Conservation (phyloP, 225 moss, liverwort and hornwort genomes). For the Straminergon stramineum region DNA sequence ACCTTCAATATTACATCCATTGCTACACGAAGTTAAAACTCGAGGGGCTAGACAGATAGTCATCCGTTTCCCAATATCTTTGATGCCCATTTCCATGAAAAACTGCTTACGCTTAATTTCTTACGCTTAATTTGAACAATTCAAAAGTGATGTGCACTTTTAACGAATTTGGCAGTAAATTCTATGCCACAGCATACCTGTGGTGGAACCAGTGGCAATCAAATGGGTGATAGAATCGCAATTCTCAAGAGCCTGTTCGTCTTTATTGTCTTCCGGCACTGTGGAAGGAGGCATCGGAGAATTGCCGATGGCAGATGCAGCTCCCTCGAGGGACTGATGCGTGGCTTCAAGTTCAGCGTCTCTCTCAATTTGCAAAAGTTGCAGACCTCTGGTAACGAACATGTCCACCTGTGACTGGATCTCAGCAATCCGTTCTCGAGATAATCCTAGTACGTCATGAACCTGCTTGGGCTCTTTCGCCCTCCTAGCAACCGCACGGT, state of each 20-base stretch:
- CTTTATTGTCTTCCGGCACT: constrained; percentile 21
- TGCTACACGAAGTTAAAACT: background rate
- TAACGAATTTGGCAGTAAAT: background rate
- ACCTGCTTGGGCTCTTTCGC: constrained; percentile 49
- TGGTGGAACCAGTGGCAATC: constrained; percentile 74
- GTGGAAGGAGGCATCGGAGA: constrained; percentile 5
- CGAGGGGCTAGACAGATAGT: background rate
- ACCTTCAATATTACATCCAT: background rate
- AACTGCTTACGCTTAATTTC: background rate
- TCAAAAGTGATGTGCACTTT: background rate
- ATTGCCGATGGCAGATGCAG: constrained; percentile 32
- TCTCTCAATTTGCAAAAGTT: constrained; percentile 80
- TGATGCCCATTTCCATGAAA: background rate
- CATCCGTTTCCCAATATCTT: background rate
- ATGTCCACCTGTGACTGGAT: constrained; percentile 62
- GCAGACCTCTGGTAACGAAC: constrained; percentile 60
- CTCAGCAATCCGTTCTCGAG: constrained; percentile 44
- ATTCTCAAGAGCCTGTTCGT: constrained; percentile 61
- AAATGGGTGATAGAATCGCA: constrained; percentile 72
- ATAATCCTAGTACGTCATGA: constrained; percentile 57
- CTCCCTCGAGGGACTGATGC: constrained; percentile 77
- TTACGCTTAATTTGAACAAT: background rate
- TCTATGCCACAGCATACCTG: constrained; percentile 32
- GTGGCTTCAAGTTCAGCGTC: constrained; percentile 89
- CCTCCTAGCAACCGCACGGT: constrained; percentile 67